phyloP scores from a whole-genome alignment of 2,329 filamentous ascomycete species.

The Penicillium capsulatum region DNA sequence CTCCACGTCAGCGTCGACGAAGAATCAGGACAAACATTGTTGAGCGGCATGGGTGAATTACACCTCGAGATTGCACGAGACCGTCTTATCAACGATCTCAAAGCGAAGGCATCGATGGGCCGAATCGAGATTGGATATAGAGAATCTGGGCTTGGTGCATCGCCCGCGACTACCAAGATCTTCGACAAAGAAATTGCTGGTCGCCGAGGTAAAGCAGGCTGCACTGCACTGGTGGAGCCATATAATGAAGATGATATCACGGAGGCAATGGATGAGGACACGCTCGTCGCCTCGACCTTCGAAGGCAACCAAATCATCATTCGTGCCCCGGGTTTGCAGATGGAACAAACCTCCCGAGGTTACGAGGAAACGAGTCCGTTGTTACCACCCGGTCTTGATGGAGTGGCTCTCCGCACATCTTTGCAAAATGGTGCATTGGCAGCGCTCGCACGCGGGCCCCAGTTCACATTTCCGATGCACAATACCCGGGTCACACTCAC shows the following conservation, averaged over 20 bases:
- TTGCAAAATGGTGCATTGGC: conserved; percentile 78
- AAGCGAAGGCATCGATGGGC: conserved; percentile 78
- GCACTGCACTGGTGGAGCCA: conserved; percentile 64
- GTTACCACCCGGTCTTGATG: conserved; percentile 53
- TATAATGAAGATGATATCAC: conserved; percentile 37
- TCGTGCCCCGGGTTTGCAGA: conserved; percentile 48
- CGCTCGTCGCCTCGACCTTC: conserved; percentile 43
- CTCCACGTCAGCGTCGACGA: conserved; percentile 78
- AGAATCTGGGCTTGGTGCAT: conserved; percentile 65
- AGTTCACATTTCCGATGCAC: conserved; percentile 74
- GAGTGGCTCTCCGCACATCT: conserved; percentile 48
- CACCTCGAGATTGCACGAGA: conserved; percentile 92
- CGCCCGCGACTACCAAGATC: conserved; percentile 54
- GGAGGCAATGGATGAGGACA: conserved; percentile 20
- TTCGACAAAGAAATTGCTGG: conserved; percentile 79
- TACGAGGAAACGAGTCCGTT: conserved; percentile 44
- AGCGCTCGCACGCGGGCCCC: conserved; percentile 78
- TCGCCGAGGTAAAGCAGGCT: conserved; percentile 72
- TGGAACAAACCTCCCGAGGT: conserved; percentile 34
- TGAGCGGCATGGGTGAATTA: conserved; percentile 94
- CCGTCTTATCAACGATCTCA: conserved; percentile 81
- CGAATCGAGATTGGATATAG: conserved; percentile 94
- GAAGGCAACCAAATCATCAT: conserved; percentile 70
- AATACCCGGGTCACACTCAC: conserved; percentile 66
- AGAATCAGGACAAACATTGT: conserved; percentile 86